These are phyloP conservation scores for Diaporthe sp. DNA, from an alignment of 2,329 filamentous ascomycete genomes.

Conservation along the genomic window DNA sequence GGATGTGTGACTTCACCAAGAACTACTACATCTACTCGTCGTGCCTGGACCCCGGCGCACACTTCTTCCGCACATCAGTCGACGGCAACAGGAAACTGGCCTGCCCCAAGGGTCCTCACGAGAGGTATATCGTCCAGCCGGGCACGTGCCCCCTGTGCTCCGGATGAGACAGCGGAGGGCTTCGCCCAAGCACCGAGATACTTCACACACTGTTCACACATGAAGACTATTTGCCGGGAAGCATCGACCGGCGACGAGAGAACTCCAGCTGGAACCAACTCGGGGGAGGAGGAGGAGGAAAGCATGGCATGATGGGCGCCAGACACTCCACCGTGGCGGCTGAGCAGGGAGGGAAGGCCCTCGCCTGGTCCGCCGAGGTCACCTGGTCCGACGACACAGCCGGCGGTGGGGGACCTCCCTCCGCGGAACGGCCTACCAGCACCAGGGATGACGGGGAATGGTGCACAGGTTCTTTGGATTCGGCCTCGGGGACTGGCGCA, in stretches of 20 bases:
- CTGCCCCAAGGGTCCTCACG: slow-evolving; percentile 76
- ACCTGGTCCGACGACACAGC: background rate
- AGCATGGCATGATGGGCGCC: background rate
- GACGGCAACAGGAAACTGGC: slow-evolving; percentile 73
- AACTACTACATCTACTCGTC: slow-evolving; percentile 84
- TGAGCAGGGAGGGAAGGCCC: background rate
- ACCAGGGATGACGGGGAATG: background rate
- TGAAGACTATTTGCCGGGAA: no score
- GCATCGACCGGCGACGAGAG: background rate
- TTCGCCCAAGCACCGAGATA: background rate
- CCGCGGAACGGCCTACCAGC: no score
- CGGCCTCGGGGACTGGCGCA: background rate
- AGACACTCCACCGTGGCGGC: background rate
- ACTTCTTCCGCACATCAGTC: slow-evolving; percentile 78
- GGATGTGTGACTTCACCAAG: slow-evolving; percentile 76
- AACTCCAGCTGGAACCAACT: background rate
- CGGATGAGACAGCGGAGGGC: background rate
- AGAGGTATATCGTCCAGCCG: slow-evolving; percentile 79
- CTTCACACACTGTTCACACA: background rate
- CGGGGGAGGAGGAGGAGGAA: no score
- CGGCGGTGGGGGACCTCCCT: background rate
- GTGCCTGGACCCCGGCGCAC: slow-evolving; percentile 76
- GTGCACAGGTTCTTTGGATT: background rate
- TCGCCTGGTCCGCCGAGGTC: slow-evolving; percentile 17
- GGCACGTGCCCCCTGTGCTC: slow-evolving; percentile 71